A percentile compares a stretch with the other conserved stretches of the same genome.
phyloP scores from a whole-genome alignment of 805 yeast species.

The Suhomyces prunicola region DNA sequence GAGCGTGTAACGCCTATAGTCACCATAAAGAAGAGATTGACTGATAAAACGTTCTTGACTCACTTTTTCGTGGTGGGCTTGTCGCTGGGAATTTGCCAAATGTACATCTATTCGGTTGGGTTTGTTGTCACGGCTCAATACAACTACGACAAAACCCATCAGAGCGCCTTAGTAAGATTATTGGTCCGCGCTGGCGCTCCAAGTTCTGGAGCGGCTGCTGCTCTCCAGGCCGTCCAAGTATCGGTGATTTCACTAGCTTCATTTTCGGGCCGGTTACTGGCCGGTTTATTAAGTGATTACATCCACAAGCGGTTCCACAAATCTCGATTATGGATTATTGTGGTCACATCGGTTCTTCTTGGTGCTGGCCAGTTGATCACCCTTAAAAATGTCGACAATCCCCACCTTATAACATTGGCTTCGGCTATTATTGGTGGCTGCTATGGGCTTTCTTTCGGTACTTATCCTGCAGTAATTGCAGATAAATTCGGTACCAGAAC shows the following conservation, averaged over 20 bases:
- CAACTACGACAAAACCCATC: conserved; percentile 12
- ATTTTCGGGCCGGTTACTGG: conserved; percentile 58
- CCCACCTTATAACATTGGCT: conserved; percentile 41
- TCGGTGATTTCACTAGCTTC: conserved; percentile 63
- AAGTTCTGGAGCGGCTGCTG: conserved; percentile 25
- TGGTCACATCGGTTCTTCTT: conserved; percentile 37
- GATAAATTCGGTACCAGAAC: conserved; percentile 66
- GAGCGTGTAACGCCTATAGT: conserved; percentile 12
- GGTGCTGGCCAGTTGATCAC: conserved; percentile 38
- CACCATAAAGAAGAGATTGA: conserved; percentile 19
- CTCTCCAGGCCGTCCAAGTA: conserved; percentile 69
- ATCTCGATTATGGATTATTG: conserved; percentile 66
- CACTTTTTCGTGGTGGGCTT: conserved; percentile 56
- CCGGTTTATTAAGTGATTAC: conserved; percentile 67
- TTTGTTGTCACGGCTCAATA: conserved; percentile 55
- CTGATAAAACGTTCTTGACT: conserved; percentile 39
- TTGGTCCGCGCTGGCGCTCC: conserved; percentile 3
- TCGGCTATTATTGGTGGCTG: conserved; percentile 60
- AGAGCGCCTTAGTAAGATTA: background rate
- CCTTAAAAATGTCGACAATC: conserved; percentile 23
- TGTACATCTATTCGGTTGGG: conserved; percentile 72
- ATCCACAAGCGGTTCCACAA: conserved; percentile 48
- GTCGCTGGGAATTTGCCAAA: conserved; percentile 64
- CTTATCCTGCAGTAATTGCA: conserved; percentile 72
- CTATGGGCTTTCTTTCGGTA: conserved; percentile 70